phyloP scores from a whole-genome alignment of 257 asterid species.

The Fraxinus americana region DNA sequence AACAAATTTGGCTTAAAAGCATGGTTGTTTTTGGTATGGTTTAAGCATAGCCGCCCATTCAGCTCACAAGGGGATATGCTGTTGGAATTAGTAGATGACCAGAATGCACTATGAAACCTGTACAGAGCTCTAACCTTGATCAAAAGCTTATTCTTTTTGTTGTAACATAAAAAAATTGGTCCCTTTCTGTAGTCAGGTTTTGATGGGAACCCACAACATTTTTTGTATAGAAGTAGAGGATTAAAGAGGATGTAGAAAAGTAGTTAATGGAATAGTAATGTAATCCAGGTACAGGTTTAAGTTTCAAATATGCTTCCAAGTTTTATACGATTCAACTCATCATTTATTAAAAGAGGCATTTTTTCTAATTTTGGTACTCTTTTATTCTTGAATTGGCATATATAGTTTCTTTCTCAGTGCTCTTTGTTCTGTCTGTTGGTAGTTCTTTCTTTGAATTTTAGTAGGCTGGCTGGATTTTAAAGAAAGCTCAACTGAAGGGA shows the following conservation, averaged over 20 bases:
- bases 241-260: constrained; percentile 39
- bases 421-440: too few species aligned
- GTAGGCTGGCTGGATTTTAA: neutral
- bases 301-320: constrained; percentile 20
- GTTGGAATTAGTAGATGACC: constrained; percentile 27
- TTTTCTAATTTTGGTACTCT: neutral
- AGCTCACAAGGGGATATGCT: constrained; percentile 25
- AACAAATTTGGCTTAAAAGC: constrained; percentile 22
- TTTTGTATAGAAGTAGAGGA: constrained; percentile 48
- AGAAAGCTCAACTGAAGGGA: neutral
- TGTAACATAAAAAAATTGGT: constrained; percentile 53
- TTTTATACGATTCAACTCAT: constrained; percentile 11
- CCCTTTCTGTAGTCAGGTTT: constrained; percentile 36
- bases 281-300: constrained; percentile 40
- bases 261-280: constrained; percentile 40
- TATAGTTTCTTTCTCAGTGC: too few species aligned
- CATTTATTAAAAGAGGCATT: neutral
- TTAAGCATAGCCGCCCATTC: constrained; percentile 20
- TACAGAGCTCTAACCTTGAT: constrained; percentile 62
- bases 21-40: constrained; percentile 6
- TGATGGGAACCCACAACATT: constrained; percentile 36
- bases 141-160: constrained; percentile 50
- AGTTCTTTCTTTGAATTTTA: too few species aligned
- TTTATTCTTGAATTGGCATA: neutral
- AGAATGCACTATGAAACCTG: constrained; percentile 45